Percentiles rank a stretch among this genome's conserved stretches.
These are phyloP conservation scores for Lactifluus pinguis DNA, from an alignment of 768 basidiomycete genomes.

Conservation along the genomic window DNA sequence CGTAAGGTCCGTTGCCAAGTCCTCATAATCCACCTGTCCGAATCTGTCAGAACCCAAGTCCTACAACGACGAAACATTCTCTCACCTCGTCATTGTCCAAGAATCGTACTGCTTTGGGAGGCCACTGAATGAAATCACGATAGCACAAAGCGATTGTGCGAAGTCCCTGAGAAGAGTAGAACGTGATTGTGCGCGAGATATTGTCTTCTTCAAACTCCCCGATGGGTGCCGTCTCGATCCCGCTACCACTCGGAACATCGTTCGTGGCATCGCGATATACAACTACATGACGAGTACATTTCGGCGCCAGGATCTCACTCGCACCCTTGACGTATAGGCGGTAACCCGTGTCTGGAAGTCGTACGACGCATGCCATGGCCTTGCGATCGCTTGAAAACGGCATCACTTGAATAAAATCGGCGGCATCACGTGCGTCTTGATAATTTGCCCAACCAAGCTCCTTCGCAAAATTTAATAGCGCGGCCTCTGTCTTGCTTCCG, in stretches of 20 bases:
- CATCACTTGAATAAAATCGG: constrained; percentile 71
- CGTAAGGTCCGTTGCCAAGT: constrained; percentile 62
- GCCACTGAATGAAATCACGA: constrained; percentile 80
- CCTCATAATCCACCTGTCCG: constrained; percentile 54
- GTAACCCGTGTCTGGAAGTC: constrained; percentile 40
- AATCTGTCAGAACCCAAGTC: background rate
- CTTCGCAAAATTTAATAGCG: constrained; percentile 77
- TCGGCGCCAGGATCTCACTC: constrained; percentile 81
- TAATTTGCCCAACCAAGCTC: constrained; percentile 72
- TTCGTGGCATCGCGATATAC: constrained; percentile 35
- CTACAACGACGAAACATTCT: background rate
- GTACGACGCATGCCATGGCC: constrained; percentile 87
- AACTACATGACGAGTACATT: constrained; percentile 65
- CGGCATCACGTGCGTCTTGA: constrained; percentile 50
- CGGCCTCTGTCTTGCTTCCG: constrained; percentile 94
- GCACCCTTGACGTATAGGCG: constrained; percentile 89
- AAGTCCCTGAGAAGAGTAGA: constrained; percentile 94
- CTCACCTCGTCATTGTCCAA: constrained; percentile 47
- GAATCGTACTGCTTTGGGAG: constrained; percentile 42
- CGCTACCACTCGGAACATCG: constrained; percentile 21
- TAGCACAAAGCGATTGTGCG: constrained; percentile 94
- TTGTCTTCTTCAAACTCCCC: constrained; percentile 66
- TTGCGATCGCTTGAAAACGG: constrained; percentile 93
- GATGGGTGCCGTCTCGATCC: constrained; percentile 52
- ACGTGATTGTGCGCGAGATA: constrained; percentile 88